These are phyloP conservation scores for Takakia lepidozioides DNA, from an alignment of 225 moss, liverwort and hornwort species.

Conservation along the genomic window DNA sequence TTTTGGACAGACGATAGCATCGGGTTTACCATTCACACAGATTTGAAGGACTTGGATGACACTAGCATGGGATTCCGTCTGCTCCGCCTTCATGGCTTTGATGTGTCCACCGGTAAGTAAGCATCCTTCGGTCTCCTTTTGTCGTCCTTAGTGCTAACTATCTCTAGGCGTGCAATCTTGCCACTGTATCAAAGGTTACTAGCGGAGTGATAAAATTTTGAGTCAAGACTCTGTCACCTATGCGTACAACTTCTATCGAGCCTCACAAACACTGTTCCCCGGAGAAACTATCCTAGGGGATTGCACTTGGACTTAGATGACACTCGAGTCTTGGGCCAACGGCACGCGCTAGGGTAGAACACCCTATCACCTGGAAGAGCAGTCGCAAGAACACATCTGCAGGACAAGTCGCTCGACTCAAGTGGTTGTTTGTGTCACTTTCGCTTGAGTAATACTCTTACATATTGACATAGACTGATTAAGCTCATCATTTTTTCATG, in stretches of 20 bases:
- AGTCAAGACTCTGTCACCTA: conserved; percentile 60
- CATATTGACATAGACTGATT: not conserved
- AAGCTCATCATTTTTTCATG: not conserved
- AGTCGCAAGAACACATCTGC: conserved; percentile 40
- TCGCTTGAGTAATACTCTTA: not conserved
- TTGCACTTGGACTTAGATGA: no score
- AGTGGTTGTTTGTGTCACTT: no score
- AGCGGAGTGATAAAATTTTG: no score
- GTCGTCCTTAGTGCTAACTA: no score
- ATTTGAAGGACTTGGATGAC: conserved; percentile 68
- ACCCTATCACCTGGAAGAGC: conserved; percentile 21
- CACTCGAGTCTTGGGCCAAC: no score
- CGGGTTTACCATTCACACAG: conserved; percentile 47
- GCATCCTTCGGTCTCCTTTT: no score
- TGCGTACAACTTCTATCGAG: conserved; percentile 59
- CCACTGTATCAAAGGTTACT: no score
- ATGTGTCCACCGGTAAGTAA: conserved; percentile 43
- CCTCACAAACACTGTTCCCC: conserved; percentile 51
- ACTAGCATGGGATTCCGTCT: conserved; percentile 80
- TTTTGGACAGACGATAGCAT: conserved; percentile 45
- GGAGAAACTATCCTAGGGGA: conserved; percentile 45
- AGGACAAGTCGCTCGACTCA: no score
- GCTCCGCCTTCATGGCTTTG: conserved; percentile 66
- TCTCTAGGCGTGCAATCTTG: no score
- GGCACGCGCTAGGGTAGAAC: no score